Evolutionary conservation across 306 rosid species (phyloP).

Genomic region (Comarum palustre): DNA sequence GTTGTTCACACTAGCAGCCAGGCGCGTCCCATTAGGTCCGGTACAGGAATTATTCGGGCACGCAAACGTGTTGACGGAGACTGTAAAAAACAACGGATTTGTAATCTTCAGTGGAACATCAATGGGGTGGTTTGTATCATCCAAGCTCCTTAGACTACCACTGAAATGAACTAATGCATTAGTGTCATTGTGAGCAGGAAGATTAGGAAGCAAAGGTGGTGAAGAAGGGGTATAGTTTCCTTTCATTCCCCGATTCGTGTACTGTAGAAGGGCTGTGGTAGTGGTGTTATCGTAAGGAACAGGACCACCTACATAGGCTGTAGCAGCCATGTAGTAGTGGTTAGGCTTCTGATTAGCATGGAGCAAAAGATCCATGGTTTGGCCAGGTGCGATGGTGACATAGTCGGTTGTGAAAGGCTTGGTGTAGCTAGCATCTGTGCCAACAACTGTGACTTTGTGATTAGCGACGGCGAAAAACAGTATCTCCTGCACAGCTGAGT

Average conservation of each 20-base stretch:
- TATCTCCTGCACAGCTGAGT: slow-evolving; percentile 8
- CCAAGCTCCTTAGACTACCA: slow-evolving; percentile 21
- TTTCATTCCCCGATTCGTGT: not conserved
- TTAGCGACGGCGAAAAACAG: slow-evolving; percentile 25
- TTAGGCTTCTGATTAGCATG: slow-evolving; percentile 18
- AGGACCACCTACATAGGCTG: not conserved
- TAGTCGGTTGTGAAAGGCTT: slow-evolving; percentile 26
- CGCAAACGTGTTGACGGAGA: slow-evolving; percentile 21
- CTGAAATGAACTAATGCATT: slow-evolving; percentile 20
- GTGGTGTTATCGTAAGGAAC: slow-evolving; percentile 16
- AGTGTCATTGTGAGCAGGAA: slow-evolving; percentile 25
- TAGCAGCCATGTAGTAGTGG: slow-evolving; percentile 30
- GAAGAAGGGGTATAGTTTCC: not conserved
- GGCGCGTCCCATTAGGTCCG: slow-evolving; percentile 28
- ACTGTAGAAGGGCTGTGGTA: slow-evolving; percentile 22
- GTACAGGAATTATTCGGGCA: slow-evolving; percentile 25
- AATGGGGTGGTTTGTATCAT: not conserved
- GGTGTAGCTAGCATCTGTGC: slow-evolving; percentile 31
- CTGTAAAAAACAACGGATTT: not conserved
- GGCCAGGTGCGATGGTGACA: slow-evolving; percentile 28
- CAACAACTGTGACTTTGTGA: slow-evolving; percentile 30
- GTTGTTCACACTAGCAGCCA: slow-evolving; percentile 31
- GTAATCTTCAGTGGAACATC: slow-evolving; percentile 17
- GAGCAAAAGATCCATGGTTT: slow-evolving; percentile 28
- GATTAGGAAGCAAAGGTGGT: slow-evolving; percentile 1